Conservation (phyloP, 345 rosid species). For the Eucalyptus sp. region DNA sequence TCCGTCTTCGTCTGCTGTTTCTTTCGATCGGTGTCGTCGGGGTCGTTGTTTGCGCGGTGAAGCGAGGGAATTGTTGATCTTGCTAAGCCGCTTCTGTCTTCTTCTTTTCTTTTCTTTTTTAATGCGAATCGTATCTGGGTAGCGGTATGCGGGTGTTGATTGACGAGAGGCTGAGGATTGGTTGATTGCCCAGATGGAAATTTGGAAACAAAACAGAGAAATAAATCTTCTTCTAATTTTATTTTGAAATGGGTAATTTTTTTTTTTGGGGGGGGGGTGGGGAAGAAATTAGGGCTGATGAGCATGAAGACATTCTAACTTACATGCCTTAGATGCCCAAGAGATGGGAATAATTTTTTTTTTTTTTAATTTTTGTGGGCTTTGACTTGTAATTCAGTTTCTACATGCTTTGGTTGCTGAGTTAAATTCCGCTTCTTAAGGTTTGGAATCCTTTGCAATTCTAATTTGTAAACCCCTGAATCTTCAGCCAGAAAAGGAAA, state of each 20-base stretch:
- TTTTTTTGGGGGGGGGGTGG: no score
- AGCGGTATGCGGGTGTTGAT: neutral
- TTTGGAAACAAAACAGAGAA: neutral
- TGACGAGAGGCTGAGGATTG: neutral
- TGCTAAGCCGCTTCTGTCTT: neutral
- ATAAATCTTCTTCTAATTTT: neutral
- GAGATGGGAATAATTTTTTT: neutral
- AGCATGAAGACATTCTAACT: neutral
- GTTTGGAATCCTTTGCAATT: neutral
- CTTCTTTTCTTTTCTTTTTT: neutral
- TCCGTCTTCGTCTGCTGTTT: neutral
- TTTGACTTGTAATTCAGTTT: neutral
- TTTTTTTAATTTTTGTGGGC: neutral
- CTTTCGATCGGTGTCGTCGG: neutral
- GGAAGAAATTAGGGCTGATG: neutral
- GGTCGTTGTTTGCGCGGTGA: neutral
- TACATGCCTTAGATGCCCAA: neutral
- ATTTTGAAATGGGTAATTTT: neutral
- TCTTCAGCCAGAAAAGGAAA: neutral
- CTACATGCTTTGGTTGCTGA: neutral
- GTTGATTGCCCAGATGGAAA: neutral
- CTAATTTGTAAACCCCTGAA: neutral
- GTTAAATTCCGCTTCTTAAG: neutral
- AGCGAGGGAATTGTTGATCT: neutral
- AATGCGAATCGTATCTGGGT: neutral